Conservation (phyloP, 176 grass and related monocot species). For the Triticum monococcum region DNA sequence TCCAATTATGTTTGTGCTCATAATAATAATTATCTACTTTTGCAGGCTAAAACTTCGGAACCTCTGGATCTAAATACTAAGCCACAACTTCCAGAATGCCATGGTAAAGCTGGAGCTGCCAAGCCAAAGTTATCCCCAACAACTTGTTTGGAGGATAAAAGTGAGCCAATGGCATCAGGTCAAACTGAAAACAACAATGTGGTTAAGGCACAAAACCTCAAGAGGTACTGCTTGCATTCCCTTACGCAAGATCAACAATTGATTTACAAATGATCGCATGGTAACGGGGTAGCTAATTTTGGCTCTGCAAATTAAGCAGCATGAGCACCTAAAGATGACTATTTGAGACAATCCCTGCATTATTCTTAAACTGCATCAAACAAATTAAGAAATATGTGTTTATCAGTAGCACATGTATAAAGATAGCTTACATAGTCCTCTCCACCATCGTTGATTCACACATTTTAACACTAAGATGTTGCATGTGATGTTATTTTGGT, state of each 20-base stretch:
- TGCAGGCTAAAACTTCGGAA: not conserved
- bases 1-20: not conserved
- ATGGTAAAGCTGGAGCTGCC: not conserved
- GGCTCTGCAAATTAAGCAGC: not conserved
- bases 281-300: not conserved
- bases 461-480: not conserved
- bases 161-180: slow-evolving; percentile 4
- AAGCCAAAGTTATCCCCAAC: not conserved
- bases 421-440: not conserved
- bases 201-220: slow-evolving; percentile 14
- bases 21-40: not conserved
- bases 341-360: not conserved
- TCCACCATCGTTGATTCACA: not conserved
- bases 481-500: not conserved
- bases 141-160: not conserved
- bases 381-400: not conserved
- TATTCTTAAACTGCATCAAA: not conserved
- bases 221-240: slow-evolving; percentile 31
- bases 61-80: not conserved
- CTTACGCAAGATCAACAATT: not conserved
- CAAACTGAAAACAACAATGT: slow-evolving; percentile 19
- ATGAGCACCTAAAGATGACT: not conserved
- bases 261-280: not conserved
- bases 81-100: not conserved
- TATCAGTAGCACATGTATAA: not conserved